A percentile compares a stretch with the other conserved stretches of the same genome.
phyloP scores from a whole-genome alignment of 305 asterid species.

The Euphrasia arctica region DNA sequence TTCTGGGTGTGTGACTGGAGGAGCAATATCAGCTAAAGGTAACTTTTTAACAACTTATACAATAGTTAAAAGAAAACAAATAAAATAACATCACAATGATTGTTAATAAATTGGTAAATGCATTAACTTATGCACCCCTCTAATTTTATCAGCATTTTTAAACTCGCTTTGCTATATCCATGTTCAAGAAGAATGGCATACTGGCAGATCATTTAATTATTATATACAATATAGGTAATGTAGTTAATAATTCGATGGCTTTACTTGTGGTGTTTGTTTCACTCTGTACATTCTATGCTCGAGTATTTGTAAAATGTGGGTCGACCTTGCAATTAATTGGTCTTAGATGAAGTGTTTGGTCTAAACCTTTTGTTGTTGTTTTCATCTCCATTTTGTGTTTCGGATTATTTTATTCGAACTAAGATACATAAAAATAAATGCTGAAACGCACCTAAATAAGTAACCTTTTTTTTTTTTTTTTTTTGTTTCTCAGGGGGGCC shows the following conservation, averaged over 20 bases:
- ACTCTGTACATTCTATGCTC: not conserved
- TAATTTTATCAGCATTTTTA: not conserved
- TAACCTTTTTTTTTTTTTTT: conserved; percentile 3
- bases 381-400: not conserved
- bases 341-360: too few species aligned
- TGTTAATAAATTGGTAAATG: not conserved
- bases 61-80: not conserved
- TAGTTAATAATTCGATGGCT: not conserved
- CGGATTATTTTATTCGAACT: not conserved
- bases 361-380: not conserved
- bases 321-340: not conserved
- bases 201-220: not conserved
- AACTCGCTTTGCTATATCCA: not conserved
- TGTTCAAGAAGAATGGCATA: not conserved
- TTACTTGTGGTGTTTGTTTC: not conserved
- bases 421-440: not conserved
- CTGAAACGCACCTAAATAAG: not conserved
- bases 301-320: not conserved
- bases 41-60: conserved; percentile 18
- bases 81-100: not conserved
- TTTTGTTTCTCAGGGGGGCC: conserved; percentile 65
- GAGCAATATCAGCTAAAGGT: conserved; percentile 88
- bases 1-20: conserved; percentile 95
- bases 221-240: not conserved
- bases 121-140: not conserved